phyloP scores from a whole-genome alignment of 768 basidiomycete species.

The Lyophyllum atratum region DNA sequence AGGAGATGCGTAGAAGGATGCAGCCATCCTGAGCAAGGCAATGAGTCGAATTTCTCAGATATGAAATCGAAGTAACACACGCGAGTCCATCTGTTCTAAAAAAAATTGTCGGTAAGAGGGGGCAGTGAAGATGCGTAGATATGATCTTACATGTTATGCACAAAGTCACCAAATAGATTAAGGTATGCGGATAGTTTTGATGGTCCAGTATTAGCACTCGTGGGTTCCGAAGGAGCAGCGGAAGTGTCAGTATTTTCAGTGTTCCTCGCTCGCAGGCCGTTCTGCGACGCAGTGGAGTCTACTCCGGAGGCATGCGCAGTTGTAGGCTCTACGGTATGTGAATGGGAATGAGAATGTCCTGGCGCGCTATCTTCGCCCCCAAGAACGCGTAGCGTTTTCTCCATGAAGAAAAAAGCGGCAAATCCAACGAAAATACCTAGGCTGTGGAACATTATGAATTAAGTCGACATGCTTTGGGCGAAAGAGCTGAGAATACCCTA shows the following conservation, averaged over 20 bases:
- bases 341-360: conserved; percentile 65
- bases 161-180: conserved; percentile 92
- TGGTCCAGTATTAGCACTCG: conserved; percentile 46
- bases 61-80: conserved; percentile 35
- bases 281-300: conserved; percentile 37
- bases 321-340: conserved; percentile 42
- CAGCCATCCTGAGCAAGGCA: conserved; percentile 69
- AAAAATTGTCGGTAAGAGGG: conserved; percentile 11
- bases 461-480: background rate
- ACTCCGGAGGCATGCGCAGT: conserved; percentile 49
- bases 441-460: conserved; percentile 33
- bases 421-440: conserved; percentile 86
- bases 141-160: conserved; percentile 81
- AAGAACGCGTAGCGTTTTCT: conserved; percentile 85
- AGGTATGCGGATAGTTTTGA: conserved; percentile 90
- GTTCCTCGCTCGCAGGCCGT: conserved; percentile 54
- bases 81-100: conserved; percentile 88
- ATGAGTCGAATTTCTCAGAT: background rate
- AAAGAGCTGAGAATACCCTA: conserved; percentile 33
- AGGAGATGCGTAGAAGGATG: conserved; percentile 96
- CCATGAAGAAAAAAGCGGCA: conserved; percentile 90
- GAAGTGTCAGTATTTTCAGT: conserved; percentile 28
- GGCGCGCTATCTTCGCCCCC: conserved; percentile 57
- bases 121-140: conserved; percentile 11
- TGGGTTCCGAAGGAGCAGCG: conserved; percentile 19